Evolutionary conservation across 352 stramenopile genomes (phyloP), one percentile per base, ranked within the genome.

Genomic region (Phytophthora agathidicida): DNA sequence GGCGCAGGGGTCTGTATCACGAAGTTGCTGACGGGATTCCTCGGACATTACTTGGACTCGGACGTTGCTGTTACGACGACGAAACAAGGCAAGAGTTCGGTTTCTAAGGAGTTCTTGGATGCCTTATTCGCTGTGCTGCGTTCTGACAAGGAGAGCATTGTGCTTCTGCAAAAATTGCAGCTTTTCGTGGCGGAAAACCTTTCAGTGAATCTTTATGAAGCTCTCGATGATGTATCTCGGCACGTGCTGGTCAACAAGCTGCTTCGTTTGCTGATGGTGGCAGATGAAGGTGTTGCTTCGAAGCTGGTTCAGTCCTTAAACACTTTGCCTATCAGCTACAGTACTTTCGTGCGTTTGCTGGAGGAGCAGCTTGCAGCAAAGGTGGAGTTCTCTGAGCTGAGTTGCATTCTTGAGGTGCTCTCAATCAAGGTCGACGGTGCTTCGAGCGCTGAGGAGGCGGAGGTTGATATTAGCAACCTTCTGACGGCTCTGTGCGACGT

Each of bases 331-430:
- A 59, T 93, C 20, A 71, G 63, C 22, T 80, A 76, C 16, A 56
- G 31, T 7, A 79, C 87, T 50, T 90, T 91, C 38, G 69, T 80
- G 20, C 72, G 65, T 9, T 47, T 91, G 44, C 46, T 91, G 5
- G 51, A 69, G 7, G 65, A 89, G 23, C 70, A 89, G 11, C 33
- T 88, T 11, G 31, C 43, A 37, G 47, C 19, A 14, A 44, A 59
- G 1, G 42, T 68, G 11, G 44, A 65, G 4, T 75, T 88, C 33
- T 66, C 79, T 19, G 65, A 85, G 22, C 50, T 93, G 10, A 93
- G 73, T 56, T 91, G 82, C 44, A 75, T 93, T 23, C 73, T 95
- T 32, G 86, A 95, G 42, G 83, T 95, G 14, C 50, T 95, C 9
- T 68, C 74, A 13, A 73, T 93, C 50, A 90, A 89, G 50, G 77